Percentiles rank a stretch among this genome's conserved stretches.
phyloP scores from a whole-genome alignment of 805 yeast species.

The Saturnispora dispora region DNA sequence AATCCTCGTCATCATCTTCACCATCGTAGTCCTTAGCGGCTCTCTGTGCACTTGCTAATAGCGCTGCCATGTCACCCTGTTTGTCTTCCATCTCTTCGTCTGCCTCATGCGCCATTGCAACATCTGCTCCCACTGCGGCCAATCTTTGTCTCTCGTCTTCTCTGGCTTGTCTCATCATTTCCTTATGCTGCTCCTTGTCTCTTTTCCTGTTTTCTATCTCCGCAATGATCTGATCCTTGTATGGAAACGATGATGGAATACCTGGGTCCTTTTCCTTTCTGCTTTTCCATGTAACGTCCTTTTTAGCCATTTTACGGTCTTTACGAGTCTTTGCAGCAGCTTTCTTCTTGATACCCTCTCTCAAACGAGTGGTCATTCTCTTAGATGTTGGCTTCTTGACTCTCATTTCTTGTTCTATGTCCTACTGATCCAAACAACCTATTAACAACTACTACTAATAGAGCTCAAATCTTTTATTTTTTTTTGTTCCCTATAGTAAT shows the following conservation, averaged over 20 bases:
- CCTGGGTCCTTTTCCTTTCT: conserved; percentile 82
- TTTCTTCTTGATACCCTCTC: conserved; percentile 94
- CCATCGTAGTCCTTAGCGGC: conserved; percentile 74
- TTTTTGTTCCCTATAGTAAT: not conserved
- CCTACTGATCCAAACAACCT: not conserved
- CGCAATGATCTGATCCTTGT: conserved; percentile 70
- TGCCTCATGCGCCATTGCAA: conserved; percentile 27
- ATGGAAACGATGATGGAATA: conserved; percentile 91
- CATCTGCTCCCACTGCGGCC: conserved; percentile 18
- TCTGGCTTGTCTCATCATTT: conserved; percentile 39
- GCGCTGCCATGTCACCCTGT: conserved; percentile 57
- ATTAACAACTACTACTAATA: not conserved
- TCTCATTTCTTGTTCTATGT: conserved; percentile 20
- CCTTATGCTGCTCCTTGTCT: conserved; percentile 46
- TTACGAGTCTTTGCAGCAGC: conserved; percentile 88
- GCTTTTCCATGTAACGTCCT: conserved; percentile 90
- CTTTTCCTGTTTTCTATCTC: conserved; percentile 61
- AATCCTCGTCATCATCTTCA: conserved; percentile 35
- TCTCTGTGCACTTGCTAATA: conserved; percentile 79
- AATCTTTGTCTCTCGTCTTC: conserved; percentile 25
- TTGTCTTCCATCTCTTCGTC: conserved; percentile 32
- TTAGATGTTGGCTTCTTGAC: conserved; percentile 62
- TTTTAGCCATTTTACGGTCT: conserved; percentile 72
- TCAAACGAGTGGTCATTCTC: conserved; percentile 84
- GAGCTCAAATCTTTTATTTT: not conserved